Evolutionary conservation across 139 green algal species (phyloP), one percentile per base, ranked within the genome.

Genomic region (Haematococcus lacustris): DNA sequence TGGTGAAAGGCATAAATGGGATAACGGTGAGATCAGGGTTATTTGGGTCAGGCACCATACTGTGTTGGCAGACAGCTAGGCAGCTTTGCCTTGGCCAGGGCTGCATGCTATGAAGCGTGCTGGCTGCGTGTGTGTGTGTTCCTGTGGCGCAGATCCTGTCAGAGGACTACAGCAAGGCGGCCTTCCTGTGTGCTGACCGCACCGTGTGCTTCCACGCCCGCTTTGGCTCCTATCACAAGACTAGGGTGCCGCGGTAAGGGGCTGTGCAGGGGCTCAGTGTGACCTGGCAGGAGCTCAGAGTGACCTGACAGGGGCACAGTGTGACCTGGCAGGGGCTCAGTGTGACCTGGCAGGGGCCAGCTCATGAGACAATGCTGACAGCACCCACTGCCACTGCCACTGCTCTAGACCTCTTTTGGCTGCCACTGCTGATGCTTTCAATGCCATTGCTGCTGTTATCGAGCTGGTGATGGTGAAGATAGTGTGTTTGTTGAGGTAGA

Each of bases 151-250:
- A 92, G 79, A 85, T 96, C 32, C 80, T 99, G 33, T 82, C 76
- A 23, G 93, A 97, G 0, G 95, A 99, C 80, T 99, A 95, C 82
- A 89, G 80, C 57, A 99, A 99, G 76, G 76, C 90, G 0, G 95
- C 87, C 3, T 95, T 99, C 73, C 77, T 99, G 25, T 97, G 91
- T 76, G 76, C 76, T 5, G 95, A 99, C 79, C 80, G 91, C 39
- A 88, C 78, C 38, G 28, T 99, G 13, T 74, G 71, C 34, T 92
- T 99, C 70, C 95, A 99, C 76, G 93, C 95, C 9, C 82, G 86
- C 47, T 98, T 94, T 78, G 95, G 95, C 40, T 74, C 78, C 6
- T 93, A 99, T 83, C 93, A 95, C 86, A 88, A 85, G 50, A 89
- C 80, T 0, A 81, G 94, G 13, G 76, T 92, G 30, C 90, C 89